Base-by-base conservation (phyloP, 73 alveolate species). In the Tetrahymena borealis region DNA sequence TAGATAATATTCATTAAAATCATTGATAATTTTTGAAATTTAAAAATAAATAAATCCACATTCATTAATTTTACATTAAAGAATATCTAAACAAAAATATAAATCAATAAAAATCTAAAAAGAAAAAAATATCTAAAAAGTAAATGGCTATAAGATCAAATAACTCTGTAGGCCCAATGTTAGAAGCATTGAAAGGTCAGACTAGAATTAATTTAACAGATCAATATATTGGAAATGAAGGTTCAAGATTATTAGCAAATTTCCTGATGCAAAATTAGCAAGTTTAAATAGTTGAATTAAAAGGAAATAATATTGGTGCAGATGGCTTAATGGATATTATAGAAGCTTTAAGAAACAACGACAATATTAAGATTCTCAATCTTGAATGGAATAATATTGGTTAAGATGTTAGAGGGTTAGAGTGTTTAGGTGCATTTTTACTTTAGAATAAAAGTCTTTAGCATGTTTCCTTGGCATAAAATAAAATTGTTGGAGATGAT, bases 361-460 rank as follows among this genome's bases (percentile, higher is more conserved):
- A 90, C 28, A 36, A 78, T 31, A 38, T 94, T 12, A 91, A 91
- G 24, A 32, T 85, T 31, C n/a, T 94, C 18, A 40, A 90, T 15
- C 37, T 94, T n/a, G 97, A 94, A 93, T 94, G 97, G 96, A 94
- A 94, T 94, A 32, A 94, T 32, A 79, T 94, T 31, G 97, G 97
- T 4, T 32, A 91, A n/a, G 95, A 94, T 94, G 39, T 40, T 11
- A 39, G 38, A 38, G 94, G 93, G 39, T 39, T 92, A 85, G 95
- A 93, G 38, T 39, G 93, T 32, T 85, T 93, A 85, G 95, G 93
- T 39, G 95, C 39, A 42, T 60, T 93, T 39, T 93, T 93, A 39
- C 78, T 93, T 38, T 93, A 90, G 32, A 93, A 93, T 85, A 93
- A 93, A 36, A 79, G 93, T 39, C 90, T 93, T 39, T 40, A 93